Evolutionary conservation across 192 early-diverging fungal species (phyloP), one percentile per base, ranked within the genome.

Genomic region (Coemansia sp.): DNA sequence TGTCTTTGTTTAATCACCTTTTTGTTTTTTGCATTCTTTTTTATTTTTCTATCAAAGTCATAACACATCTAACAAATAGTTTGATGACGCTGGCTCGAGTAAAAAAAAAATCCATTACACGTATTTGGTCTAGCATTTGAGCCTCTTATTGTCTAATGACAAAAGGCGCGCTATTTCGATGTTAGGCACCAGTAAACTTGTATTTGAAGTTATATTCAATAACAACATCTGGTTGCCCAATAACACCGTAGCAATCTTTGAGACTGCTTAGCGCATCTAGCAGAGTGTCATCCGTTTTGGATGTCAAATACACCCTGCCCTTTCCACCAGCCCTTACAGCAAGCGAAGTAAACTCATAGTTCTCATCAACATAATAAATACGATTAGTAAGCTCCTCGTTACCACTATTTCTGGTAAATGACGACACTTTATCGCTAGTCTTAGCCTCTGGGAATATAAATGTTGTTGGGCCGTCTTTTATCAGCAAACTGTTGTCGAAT

Each of bases 1-100:
- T 8, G 67, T 67, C 36, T 64, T 67, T 39, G 61, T 75, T 17
- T 80, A 67, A 61, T n/a, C n/a, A 6, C 13, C 19, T n/a, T 36
- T n/a, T 27, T 44, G n/a, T 24, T 61, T 46, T 44, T 34, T 50
- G 35, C 63, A 71, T 13, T 14, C 21, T 19, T 51, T 60, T 33
- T 46, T 24, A 19, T 59, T 51, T 46, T 53, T 35, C 17, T 51
- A 27, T 24, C 19, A 9, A 50, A 21, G n/a, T 50, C 46, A 50
- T 21, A 46, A 9, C 21, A 9, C 46, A 21, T 24, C 19, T 10
- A 50, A 10, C 44, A n/a, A 45, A 6, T 45, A 45, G 24, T 27
- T 27, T 27, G 24, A 27, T 27, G 24, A 27, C 24, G 24, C 24
- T 27, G 24, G 24, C 24, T 27, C 24, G 24, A 27, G 24, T 27